These are phyloP conservation scores for Schwanniomyces sp. DNA, from an alignment of 805 yeast species.

Conservation along the genomic window DNA sequence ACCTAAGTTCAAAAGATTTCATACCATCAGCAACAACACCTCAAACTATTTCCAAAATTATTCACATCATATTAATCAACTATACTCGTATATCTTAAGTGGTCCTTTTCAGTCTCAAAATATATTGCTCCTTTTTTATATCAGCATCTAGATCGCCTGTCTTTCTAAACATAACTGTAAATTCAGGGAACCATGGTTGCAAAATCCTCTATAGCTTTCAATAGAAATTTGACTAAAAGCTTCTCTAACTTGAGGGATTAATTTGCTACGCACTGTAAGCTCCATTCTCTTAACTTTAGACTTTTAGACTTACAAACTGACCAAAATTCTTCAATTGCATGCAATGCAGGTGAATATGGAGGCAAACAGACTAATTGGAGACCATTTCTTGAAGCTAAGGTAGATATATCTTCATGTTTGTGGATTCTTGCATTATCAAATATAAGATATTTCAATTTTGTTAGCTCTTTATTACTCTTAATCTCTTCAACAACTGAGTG, in stretches of 20 bases:
- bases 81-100: too few species aligned
- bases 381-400: constrained; percentile 9
- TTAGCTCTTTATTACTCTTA: not conserved
- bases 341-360: constrained; percentile 10
- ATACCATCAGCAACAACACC: not conserved
- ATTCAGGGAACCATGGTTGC: not conserved
- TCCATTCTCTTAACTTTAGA: not conserved
- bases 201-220: not conserved
- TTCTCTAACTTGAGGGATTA: not conserved
- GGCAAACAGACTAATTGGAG: constrained; percentile 11
- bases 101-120: too few species aligned
- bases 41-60: not conserved
- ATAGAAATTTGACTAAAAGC: not conserved
- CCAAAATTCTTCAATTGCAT: constrained; percentile 16
- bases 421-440: constrained; percentile 15
- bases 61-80: too few species aligned
- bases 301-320: constrained; percentile 4
- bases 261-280: not conserved
- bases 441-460: constrained; percentile 3
- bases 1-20: too few species aligned
- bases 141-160: too few species aligned
- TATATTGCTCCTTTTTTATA: too few species aligned
- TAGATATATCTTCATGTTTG: constrained; percentile 8
- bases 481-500: not conserved
- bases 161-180: not conserved